phyloP scores from a whole-genome alignment of 2,329 filamentous ascomycete species.

The Alternaria rosae region DNA sequence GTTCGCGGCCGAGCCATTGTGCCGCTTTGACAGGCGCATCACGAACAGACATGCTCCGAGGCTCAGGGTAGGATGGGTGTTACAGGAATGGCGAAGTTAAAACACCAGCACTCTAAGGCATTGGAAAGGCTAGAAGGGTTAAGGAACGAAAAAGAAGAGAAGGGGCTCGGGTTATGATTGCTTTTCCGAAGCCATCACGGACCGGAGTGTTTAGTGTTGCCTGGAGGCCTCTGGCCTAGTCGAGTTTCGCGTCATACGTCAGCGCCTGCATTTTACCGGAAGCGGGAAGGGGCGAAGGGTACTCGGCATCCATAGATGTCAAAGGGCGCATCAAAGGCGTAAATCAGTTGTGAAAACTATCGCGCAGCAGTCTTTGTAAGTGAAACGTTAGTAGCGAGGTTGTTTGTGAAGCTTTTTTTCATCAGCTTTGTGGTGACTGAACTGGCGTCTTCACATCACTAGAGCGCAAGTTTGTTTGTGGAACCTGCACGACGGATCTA shows the following conservation, averaged over 20 bases:
- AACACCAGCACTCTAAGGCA: background rate
- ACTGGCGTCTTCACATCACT: background rate
- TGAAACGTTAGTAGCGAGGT: background rate
- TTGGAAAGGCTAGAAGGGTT: background rate
- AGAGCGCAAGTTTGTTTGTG: background rate
- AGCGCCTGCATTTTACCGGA: constrained; percentile 12
- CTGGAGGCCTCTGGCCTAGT: constrained; percentile 17
- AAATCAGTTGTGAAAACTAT: background rate
- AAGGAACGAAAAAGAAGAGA: background rate
- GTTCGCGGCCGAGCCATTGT: constrained; percentile 37
- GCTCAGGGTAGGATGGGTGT: background rate
- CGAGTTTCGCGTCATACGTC: constrained; percentile 14
- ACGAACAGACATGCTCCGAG: constrained; percentile 21
- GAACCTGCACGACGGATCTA: constrained; percentile 5
- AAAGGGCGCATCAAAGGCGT: constrained; percentile 2
- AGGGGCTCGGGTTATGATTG: background rate
- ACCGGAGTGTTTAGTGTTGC: constrained; percentile 8
- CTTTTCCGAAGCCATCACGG: constrained; percentile 18
- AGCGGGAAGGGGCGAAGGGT: constrained; percentile 7
- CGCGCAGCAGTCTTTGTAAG: background rate
- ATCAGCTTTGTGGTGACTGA: background rate
- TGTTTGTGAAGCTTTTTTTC: background rate
- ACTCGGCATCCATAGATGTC: constrained; percentile 1
- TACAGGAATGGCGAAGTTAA: background rate
- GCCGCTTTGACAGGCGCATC: constrained; percentile 11